A percentile compares a stretch with the other conserved stretches of the same genome.
Conservation (phyloP, 2,329 filamentous ascomycete species). For the Phialocephala subalpina region DNA sequence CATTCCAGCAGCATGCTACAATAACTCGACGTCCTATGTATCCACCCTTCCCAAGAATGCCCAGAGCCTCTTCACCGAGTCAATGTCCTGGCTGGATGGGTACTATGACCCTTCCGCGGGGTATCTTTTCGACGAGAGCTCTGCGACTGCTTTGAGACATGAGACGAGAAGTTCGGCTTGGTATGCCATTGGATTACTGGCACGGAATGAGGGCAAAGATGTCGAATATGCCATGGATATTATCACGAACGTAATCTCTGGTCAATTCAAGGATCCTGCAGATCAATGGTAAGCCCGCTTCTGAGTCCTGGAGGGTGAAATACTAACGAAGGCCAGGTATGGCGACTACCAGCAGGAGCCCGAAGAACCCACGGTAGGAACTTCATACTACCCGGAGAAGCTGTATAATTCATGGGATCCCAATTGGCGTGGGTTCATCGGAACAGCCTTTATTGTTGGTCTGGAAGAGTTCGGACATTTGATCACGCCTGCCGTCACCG, state of each 20-base stretch:
- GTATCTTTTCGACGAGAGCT: constrained; percentile 60
- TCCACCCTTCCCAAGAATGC: constrained; percentile 40
- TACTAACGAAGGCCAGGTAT: constrained; percentile 42
- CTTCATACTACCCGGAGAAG: constrained; percentile 53
- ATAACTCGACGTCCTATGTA: constrained; percentile 26
- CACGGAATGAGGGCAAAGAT: constrained; percentile 60
- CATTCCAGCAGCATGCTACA: constrained; percentile 19
- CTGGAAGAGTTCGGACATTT: constrained; percentile 65
- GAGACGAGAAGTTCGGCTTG: constrained; percentile 65
- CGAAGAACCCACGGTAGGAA: constrained; percentile 65
- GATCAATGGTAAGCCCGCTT: constrained; percentile 59
- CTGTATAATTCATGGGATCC: constrained; percentile 69
- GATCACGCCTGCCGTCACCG: constrained; percentile 47
- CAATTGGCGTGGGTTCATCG: constrained; percentile 71
- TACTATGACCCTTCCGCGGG: constrained; percentile 60
- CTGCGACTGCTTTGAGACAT: constrained; percentile 56
- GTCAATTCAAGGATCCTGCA: constrained; percentile 59
- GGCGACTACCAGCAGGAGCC: constrained; percentile 62
- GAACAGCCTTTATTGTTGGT: constrained; percentile 64
- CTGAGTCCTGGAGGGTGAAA: background rate
- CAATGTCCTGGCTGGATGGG: constrained; percentile 63
- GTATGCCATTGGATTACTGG: constrained; percentile 66
- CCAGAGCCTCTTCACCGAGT: constrained; percentile 53
- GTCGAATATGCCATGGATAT: constrained; percentile 59
- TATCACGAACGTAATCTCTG: constrained; percentile 59